Evolutionary conservation across 495 filamentous ascomycete genomes (phyloP).

Genomic region (Penicillium nucicola): DNA sequence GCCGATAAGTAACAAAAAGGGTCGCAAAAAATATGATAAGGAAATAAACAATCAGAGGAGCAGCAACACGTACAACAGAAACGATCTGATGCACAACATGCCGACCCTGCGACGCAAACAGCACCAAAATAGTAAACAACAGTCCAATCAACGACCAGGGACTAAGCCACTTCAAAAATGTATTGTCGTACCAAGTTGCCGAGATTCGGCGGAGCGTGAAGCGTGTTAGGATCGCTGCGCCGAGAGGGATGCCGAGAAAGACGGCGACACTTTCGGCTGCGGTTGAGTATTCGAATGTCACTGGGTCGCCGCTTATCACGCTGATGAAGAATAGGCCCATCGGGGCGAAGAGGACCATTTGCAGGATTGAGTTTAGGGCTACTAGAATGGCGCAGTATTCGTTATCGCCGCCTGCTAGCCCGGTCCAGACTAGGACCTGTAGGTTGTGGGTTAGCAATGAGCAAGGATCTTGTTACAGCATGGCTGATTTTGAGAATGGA

Average conservation of each 20-base stretch:
- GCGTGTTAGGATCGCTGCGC: slow-evolving; percentile 73
- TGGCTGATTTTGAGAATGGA: background rate
- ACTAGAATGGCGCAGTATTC: slow-evolving; percentile 92
- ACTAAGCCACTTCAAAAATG: slow-evolving; percentile 64
- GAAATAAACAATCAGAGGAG: slow-evolving; percentile 81
- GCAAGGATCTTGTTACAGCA: background rate
- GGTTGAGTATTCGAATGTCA: slow-evolving; percentile 61
- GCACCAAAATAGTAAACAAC: slow-evolving; percentile 79
- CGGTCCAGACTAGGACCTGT: slow-evolving; percentile 75
- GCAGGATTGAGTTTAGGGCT: slow-evolving; percentile 80
- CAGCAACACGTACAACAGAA: slow-evolving; percentile 73
- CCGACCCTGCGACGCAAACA: slow-evolving; percentile 78
- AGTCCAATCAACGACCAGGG: slow-evolving; percentile 82
- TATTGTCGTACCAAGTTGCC: slow-evolving; percentile 61
- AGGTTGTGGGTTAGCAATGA: too few relatives aligned
- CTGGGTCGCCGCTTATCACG: slow-evolving; percentile 50
- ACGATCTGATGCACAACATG: slow-evolving; percentile 84
- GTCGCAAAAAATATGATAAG: slow-evolving; percentile 68
- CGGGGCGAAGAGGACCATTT: slow-evolving; percentile 84
- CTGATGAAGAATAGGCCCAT: slow-evolving; percentile 74
- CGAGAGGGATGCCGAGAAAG: slow-evolving; percentile 84
- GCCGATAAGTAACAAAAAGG: slow-evolving; percentile 49
- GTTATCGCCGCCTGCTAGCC: slow-evolving; percentile 69
- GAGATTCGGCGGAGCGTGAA: slow-evolving; percentile 54
- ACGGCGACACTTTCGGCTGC: slow-evolving; percentile 79